These are phyloP conservation scores for Leucosporidium scottii DNA, from an alignment of 768 basidiomycete species.

Conservation along the genomic window DNA sequence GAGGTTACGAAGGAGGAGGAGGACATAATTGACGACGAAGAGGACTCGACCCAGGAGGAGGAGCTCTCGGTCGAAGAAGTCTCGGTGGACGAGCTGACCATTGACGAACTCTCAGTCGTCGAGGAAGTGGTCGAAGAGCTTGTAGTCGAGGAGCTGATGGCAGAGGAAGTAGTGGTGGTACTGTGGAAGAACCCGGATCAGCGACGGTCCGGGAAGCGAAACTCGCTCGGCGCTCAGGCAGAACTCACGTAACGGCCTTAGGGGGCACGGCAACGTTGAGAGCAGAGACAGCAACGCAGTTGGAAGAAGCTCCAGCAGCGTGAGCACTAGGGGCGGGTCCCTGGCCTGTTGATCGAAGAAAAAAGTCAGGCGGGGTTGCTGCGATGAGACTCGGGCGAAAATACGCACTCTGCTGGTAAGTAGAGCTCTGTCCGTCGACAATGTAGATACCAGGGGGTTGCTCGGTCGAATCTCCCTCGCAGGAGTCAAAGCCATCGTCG, in stretches of 20 bases:
- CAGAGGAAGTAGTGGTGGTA: not conserved
- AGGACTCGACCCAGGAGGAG: not conserved
- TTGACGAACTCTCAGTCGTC: not conserved
- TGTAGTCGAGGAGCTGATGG: not conserved
- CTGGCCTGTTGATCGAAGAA: not conserved
- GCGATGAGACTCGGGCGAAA: not conserved
- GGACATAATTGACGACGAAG: not conserved
- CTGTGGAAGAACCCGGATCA: not conserved
- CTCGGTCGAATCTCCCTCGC: constrained; percentile 41
- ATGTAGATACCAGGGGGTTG: constrained; percentile 2
- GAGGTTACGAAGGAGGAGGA: not conserved
- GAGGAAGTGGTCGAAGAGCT: not conserved
- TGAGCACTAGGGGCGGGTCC: constrained; percentile 1
- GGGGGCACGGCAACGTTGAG: not conserved
- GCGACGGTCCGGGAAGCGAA: not conserved
- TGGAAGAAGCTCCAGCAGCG: constrained; percentile 1
- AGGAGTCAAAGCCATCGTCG: constrained; percentile 27
- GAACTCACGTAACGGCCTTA: not conserved
- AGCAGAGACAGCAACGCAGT: not conserved
- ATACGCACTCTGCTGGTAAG: not conserved
- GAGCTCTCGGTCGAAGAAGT: too few species aligned
- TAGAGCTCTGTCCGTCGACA: not conserved
- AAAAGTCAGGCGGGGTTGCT: not conserved
- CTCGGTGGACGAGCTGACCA: too few species aligned
- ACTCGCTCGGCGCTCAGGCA: not conserved